Evolutionary conservation across 495 filamentous ascomycete species (phyloP).

Genomic region (Hypoxylon fragiforme): DNA sequence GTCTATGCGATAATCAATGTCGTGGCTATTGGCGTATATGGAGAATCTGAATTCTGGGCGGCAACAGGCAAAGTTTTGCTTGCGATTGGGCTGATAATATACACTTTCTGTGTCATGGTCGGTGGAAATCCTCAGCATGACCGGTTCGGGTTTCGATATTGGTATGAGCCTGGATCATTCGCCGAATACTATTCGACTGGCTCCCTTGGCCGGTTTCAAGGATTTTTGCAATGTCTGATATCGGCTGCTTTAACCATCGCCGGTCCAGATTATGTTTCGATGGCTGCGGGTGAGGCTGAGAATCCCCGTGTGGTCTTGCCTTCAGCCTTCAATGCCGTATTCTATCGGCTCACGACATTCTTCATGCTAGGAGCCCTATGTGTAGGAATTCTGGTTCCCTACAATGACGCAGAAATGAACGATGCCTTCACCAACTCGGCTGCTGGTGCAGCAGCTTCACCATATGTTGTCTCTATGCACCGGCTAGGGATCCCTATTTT

Average conservation of each 20-base stretch:
- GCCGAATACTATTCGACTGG: slow-evolving; percentile 60
- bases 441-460: slow-evolving; percentile 66
- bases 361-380: slow-evolving; percentile 68
- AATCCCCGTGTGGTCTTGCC: slow-evolving; percentile 64
- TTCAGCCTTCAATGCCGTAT: slow-evolving; percentile 68
- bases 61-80: slow-evolving; percentile 64
- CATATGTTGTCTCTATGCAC: slow-evolving; percentile 78
- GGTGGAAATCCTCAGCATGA: slow-evolving; percentile 67
- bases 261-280: slow-evolving; percentile 73
- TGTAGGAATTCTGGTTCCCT: slow-evolving; percentile 64
- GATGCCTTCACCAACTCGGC: slow-evolving; percentile 51
- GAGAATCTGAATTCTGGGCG: slow-evolving; percentile 69
- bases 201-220: slow-evolving; percentile 62
- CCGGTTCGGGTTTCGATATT: slow-evolving; percentile 69
- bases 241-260: slow-evolving; percentile 71
- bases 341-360: slow-evolving; percentile 67
- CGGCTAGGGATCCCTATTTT: slow-evolving; percentile 63
- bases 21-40: slow-evolving; percentile 62
- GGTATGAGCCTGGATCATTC: slow-evolving; percentile 70
- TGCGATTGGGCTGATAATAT: slow-evolving; percentile 63
- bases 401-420: slow-evolving; percentile 50
- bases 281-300: slow-evolving; percentile 70
- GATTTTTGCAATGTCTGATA: slow-evolving; percentile 67
- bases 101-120: slow-evolving; percentile 70
- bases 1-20: slow-evolving; percentile 60